Evolutionary conservation across 129 eudicot genomes (phyloP).

Genomic region (Escallonia herrerae): DNA sequence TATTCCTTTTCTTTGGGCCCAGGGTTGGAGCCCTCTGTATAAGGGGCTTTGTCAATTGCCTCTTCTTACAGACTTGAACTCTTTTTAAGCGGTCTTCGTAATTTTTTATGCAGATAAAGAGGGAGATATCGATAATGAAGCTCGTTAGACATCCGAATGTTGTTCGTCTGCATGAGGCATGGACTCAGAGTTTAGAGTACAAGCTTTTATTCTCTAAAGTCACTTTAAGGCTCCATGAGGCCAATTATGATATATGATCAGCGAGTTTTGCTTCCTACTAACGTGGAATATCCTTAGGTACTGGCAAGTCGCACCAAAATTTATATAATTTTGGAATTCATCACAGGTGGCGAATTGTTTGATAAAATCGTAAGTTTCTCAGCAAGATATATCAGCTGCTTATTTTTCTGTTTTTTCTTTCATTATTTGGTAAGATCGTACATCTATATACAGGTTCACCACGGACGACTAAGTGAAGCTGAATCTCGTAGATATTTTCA

Average conservation of each 20-base stretch:
- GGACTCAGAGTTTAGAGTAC: slow-evolving; percentile 16
- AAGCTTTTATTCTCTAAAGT: slow-evolving; percentile 14
- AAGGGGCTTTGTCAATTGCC: neutral
- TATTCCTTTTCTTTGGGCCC: too few species aligned
- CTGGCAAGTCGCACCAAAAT: slow-evolving; percentile 97
- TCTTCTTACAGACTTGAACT: neutral
- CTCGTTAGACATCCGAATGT: slow-evolving; percentile 97
- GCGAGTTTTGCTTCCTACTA: neutral
- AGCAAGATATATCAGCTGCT: slow-evolving; percentile 3
- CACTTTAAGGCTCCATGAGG: slow-evolving; percentile 6
- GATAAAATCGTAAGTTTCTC: slow-evolving; percentile 84
- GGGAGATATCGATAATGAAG: slow-evolving; percentile 97
- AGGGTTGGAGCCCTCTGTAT: neutral
- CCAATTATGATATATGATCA: neutral
- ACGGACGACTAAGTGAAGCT: slow-evolving; percentile 89
- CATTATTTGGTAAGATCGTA: neutral
- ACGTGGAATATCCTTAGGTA: slow-evolving; percentile 40
- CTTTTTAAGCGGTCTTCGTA: neutral
- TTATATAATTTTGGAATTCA: slow-evolving; percentile 87
- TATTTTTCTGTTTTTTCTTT: neutral
- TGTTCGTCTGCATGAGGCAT: slow-evolving; percentile 92
- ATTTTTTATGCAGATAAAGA: slow-evolving; percentile 64
- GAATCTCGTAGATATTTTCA: slow-evolving; percentile 86
- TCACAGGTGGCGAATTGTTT: slow-evolving; percentile 96
- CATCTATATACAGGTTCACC: slow-evolving; percentile 53